Evolutionary conservation across 176 grass and related monocot genomes (phyloP).

Genomic region (Aegilops longissima): DNA sequence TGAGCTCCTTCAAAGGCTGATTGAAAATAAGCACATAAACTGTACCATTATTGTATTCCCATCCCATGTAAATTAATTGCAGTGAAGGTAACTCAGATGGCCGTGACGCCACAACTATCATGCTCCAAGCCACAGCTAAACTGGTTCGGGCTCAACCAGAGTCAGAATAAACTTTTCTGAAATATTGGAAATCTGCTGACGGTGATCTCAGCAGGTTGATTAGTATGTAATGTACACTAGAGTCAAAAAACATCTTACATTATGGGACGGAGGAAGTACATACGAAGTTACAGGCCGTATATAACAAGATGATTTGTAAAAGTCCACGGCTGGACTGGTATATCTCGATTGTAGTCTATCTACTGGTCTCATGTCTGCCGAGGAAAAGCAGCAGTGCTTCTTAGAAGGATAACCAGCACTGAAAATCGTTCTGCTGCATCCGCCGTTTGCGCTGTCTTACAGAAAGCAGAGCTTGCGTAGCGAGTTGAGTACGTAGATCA

Average conservation of each 20-base stretch:
- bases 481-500: no score
- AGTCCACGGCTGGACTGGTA: background rate
- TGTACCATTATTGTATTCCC: conserved; percentile 2
- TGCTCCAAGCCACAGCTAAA: background rate
- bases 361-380: background rate
- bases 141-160: background rate
- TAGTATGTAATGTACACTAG: background rate
- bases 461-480: no score
- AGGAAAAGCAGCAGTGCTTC: background rate
- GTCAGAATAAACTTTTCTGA: background rate
- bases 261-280: no score
- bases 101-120: background rate
- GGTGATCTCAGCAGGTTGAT: background rate
- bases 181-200: background rate
- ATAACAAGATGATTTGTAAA: background rate
- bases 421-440: background rate
- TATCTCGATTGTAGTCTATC: background rate
- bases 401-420: background rate
- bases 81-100: background rate
- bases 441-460: background rate
- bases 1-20: conserved; percentile 59
- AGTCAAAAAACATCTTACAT: no score
- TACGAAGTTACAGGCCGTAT: background rate
- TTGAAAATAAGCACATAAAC: background rate
- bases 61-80: background rate